phyloP scores from a whole-genome alignment of 1,284 basidiomycete genomes.

The Schizophyllum amplum region DNA sequence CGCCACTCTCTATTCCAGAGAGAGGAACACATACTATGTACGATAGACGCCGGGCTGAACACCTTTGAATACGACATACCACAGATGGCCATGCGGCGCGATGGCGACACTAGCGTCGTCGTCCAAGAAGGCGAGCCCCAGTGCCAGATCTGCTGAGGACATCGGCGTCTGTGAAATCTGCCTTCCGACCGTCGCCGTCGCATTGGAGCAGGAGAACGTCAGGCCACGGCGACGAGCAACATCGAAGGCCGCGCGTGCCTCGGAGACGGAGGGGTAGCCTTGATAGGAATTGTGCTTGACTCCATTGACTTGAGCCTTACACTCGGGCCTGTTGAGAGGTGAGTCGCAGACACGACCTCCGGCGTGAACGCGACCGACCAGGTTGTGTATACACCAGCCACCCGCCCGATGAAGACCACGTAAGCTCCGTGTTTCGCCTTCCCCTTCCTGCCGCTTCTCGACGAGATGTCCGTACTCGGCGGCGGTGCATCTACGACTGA shows the following conservation, averaged over 20 bases:
- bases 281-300: neutral
- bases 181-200: no score
- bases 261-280: neutral
- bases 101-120: conserved; percentile 1
- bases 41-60: conserved; percentile 4
- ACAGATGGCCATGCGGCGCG: neutral
- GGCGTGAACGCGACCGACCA: neutral
- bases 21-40: conserved; percentile 1
- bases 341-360: no score
- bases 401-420: neutral
- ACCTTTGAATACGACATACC: conserved; percentile 5
- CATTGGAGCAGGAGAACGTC: neutral
- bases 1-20: no score
- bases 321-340: neutral
- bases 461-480: no score
- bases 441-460: no score
- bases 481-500: no score
- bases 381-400: neutral
- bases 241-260: conserved; percentile 2
- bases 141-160: neutral
- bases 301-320: neutral
- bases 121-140: neutral
- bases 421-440: neutral
- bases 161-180: no score
- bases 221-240: neutral